Conservation (phyloP, 2,329 filamentous ascomycete species). For the Aspergillus melleus region DNA sequence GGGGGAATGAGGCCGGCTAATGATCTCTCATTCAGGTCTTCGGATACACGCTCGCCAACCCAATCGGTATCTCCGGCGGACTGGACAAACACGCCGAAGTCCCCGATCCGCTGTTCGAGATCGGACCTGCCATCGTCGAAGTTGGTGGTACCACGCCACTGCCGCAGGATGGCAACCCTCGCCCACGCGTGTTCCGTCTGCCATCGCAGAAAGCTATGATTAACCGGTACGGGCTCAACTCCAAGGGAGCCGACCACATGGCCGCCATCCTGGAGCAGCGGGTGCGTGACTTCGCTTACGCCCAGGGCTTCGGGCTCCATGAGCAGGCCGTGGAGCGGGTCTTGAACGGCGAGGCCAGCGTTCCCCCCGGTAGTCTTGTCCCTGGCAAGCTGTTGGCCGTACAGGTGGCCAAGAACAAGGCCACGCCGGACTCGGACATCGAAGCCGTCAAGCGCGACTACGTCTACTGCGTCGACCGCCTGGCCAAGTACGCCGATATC, state of each 20-base stretch:
- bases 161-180: conserved; percentile 85
- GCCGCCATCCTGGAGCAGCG: conserved; percentile 75
- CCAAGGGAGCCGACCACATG: conserved; percentile 82
- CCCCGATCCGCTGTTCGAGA: conserved; percentile 76
- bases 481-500: conserved; percentile 89
- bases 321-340: conserved; percentile 68
- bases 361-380: conserved; percentile 78
- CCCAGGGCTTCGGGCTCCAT: conserved; percentile 64
- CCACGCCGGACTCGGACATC: conserved; percentile 80
- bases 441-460: conserved; percentile 77
- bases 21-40: conserved; percentile 62
- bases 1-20: not conserved
- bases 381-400: conserved; percentile 79
- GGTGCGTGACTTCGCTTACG: conserved; percentile 73
- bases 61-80: conserved; percentile 91
- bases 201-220: conserved; percentile 82
- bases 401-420: conserved; percentile 96
- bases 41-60: conserved; percentile 74
- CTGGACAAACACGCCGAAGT: conserved; percentile 94
- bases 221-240: conserved; percentile 95
- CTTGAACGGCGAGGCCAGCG: conserved; percentile 71
- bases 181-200: conserved; percentile 83
- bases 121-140: conserved; percentile 86
- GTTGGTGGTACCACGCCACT: conserved; percentile 85
- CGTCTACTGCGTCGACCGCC: conserved; percentile 79